Evolutionary conservation across 306 rosid species (phyloP).

Genomic region (Castanea mollissima): DNA sequence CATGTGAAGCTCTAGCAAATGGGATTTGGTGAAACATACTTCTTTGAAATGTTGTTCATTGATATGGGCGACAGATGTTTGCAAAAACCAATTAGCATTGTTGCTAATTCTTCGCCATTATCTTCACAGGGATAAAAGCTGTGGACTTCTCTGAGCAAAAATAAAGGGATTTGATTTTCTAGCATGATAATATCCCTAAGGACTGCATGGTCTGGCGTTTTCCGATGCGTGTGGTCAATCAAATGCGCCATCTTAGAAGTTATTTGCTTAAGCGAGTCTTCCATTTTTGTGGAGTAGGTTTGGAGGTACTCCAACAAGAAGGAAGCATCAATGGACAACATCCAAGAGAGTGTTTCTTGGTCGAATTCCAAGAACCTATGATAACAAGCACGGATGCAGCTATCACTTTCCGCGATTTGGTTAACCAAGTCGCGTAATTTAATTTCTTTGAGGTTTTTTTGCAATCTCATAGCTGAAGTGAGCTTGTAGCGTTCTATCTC

Average conservation of each 20-base stretch:
- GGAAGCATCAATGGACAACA: conserved; percentile 6
- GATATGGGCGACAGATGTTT: not conserved
- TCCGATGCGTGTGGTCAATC: not conserved
- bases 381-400: not conserved
- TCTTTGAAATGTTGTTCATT: not conserved
- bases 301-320: conserved; percentile 9
- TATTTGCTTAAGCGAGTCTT: not conserved
- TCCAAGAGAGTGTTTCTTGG: conserved; percentile 6
- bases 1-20: conserved; percentile 11
- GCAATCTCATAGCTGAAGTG: not conserved
- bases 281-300: not conserved
- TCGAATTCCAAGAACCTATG: not conserved
- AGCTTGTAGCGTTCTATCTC: conserved; percentile 17
- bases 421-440: conserved; percentile 1
- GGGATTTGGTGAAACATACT: not conserved
- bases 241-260: not conserved
- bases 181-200: conserved; percentile 16
- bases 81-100: not conserved
- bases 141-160: not conserved
- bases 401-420: not conserved
- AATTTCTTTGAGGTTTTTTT: not conserved
- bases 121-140: not conserved
- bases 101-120: not conserved
- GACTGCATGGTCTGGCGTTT: not conserved
- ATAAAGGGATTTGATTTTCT: conserved; percentile 16